Evolutionary conservation across 2,329 filamentous ascomycete species (phyloP), one percentile per base, ranked within the genome.

Genomic region (Furcasterigmium furcatum): DNA sequence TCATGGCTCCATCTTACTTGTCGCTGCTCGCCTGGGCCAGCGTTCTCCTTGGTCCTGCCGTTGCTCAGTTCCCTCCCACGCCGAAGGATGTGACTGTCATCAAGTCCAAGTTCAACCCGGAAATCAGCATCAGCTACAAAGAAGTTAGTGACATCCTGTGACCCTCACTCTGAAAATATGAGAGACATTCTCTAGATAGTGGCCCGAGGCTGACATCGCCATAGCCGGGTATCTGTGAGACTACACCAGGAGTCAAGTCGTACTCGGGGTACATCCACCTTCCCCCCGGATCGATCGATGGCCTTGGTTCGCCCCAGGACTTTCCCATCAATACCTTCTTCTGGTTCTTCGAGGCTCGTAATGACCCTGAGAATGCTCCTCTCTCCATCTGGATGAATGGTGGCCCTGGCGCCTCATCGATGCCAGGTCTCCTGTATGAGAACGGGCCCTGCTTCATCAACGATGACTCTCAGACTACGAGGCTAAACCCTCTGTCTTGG

Each of bases 101-200:
- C 44, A 62, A 63, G 20, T 83, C 80, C 22, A 76, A 77, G 9
- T 64, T 85, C 46, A 67, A 83, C 58, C 64, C 69, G n/a, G 73
- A 75, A 50, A 76, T 84, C 55, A 78, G 75, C 43, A 76, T 85
- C 51, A 72, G 73, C 41, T 86, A 80, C 67, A 83, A 82, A 53
- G 65, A 71, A 46, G 66, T 72, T 5, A 61, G 66, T 29, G 4
- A 13, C 3, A 3, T 19, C 3, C n/a, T 21, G 12, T 14, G 5
- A 18, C 7, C 3, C 9, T 24, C 13, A 4, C n/a, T n/a, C n/a
- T n/a, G n/a, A n/a, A n/a, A n/a, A n/a, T n/a, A n/a, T n/a, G n/a
- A n/a, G n/a, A n/a, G n/a, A n/a, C n/a, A n/a, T n/a, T n/a, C n/a
- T n/a, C n/a, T n/a, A n/a, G n/a, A n/a, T n/a, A n/a, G n/a, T n/a